phyloP scores from a whole-genome alignment of 352 stramenopile genomes.

The Thalassiosira sp. region DNA sequence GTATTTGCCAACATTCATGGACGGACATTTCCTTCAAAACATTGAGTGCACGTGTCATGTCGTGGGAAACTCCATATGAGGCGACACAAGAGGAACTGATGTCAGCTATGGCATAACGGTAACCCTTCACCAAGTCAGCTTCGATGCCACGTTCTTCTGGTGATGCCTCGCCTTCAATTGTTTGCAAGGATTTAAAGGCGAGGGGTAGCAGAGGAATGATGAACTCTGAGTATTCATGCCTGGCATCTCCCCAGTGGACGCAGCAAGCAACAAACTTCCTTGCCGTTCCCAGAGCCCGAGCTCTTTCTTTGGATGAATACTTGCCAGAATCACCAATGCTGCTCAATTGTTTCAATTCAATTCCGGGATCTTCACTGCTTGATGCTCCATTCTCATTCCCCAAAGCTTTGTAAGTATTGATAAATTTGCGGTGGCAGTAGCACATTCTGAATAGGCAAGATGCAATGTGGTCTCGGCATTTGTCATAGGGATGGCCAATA shows the following conservation, averaged over 20 bases:
- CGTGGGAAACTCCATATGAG: slow-evolving; percentile 54
- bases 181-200: slow-evolving; percentile 75
- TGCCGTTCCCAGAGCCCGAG: slow-evolving; percentile 73
- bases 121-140: slow-evolving; percentile 79
- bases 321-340: slow-evolving; percentile 45
- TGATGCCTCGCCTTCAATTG: slow-evolving; percentile 59
- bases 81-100: slow-evolving; percentile 73
- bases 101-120: slow-evolving; percentile 66
- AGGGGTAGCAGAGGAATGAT: slow-evolving; percentile 77
- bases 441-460: slow-evolving; percentile 80
- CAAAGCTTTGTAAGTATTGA: slow-evolving; percentile 47
- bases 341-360: slow-evolving; percentile 63
- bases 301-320: slow-evolving; percentile 69
- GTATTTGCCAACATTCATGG: slow-evolving; percentile 79
- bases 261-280: slow-evolving; percentile 80
- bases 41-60: slow-evolving; percentile 66
- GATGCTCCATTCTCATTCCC: slow-evolving; percentile 3
- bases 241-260: slow-evolving; percentile 78
- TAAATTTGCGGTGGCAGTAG: slow-evolving; percentile 74
- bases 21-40: slow-evolving; percentile 55
- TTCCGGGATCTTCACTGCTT: slow-evolving; percentile 51
- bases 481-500: slow-evolving; percentile 81
- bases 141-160: slow-evolving; percentile 60
- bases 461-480: slow-evolving; percentile 80
- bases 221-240: slow-evolving; percentile 76